These are phyloP conservation scores for Irineochytrium annulatum DNA, from an alignment of 192 early-diverging fungal genomes.

Conservation along the genomic window DNA sequence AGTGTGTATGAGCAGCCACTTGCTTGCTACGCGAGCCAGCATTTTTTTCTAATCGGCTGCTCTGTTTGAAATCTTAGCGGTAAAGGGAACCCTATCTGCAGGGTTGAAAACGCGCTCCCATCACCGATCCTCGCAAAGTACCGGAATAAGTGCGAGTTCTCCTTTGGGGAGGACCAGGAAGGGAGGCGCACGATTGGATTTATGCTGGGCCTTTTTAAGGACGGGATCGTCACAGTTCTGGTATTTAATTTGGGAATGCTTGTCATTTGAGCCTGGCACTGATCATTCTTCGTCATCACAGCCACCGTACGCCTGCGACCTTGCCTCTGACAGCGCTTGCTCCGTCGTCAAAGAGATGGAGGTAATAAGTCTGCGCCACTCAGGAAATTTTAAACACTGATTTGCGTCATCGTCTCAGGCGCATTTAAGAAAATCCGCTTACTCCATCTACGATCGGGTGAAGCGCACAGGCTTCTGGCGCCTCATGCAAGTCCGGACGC, in stretches of 20 bases:
- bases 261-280: neutral
- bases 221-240: conserved; percentile 55
- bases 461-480: conserved; percentile 63
- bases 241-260: conserved; percentile 4
- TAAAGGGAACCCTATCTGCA: conserved; percentile 18
- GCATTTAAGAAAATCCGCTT: conserved; percentile 23
- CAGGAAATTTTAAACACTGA: neutral
- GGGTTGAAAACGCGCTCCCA: conserved; percentile 21
- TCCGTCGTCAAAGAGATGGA: conserved; percentile 37
- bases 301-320: neutral
- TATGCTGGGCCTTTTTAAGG: conserved; percentile 58
- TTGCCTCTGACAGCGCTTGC: conserved; percentile 31
- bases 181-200: conserved; percentile 61
- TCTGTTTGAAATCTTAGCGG: neutral
- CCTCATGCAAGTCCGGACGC: conserved; percentile 56
- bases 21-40: neutral
- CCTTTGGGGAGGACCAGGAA: conserved; percentile 56
- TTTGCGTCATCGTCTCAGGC: conserved; percentile 45
- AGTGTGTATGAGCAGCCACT: conserved; percentile 1
- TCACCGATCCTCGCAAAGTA: conserved; percentile 62
- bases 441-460: conserved; percentile 41
- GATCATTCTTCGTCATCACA: neutral
- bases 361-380: neutral
- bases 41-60: neutral
- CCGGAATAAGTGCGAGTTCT: conserved; percentile 77